Evolutionary conservation across 768 basidiomycete genomes (phyloP), one percentile per base, ranked within the genome.

Genomic region (Xanthoconium stramineum): DNA sequence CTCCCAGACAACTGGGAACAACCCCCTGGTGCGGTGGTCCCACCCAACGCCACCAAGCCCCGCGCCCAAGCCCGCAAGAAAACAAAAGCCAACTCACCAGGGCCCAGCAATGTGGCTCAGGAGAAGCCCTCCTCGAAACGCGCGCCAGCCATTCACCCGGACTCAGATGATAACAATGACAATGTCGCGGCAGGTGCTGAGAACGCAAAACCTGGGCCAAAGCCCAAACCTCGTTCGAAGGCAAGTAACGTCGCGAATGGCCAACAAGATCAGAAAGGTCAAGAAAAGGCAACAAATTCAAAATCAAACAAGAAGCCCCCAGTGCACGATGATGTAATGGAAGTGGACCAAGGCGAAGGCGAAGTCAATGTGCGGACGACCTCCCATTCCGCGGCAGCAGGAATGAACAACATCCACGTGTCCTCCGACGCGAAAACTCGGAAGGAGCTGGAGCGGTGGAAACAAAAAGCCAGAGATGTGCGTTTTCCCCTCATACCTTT

Each of bases 391-490:
- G 36, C 38, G 30, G 45, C 39, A 17, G 43, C 45, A 20, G 65
- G 59, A 38, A 53, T 57, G 28, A 65, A 33, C 47, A 61, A 61
- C 37, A 39, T 10, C 13, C 58, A 47, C 45, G 5, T 53, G 30
- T 39, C 62, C n/a, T 59, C 65, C 8, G 61, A 62, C 20, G 37
- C n/a, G 19, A 57, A 55, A 51, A 42, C 6, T 20, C 60, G 50
- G 39, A 66, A 59, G 42, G 70, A 71, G 47, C 44, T 72, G 52
- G 68, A 73, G 6, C 55, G 57, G 29, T 72, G 65, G 70, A 73
- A 70, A 55, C 62, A 63, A 36, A 73, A 68, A 37, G 53, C 61
- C 24, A 69, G 60, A 55, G 63, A 68, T 17, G 72, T 70, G 52
- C 14, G 58, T 42, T 20, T 24, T 45, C 17, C 7, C 28, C 13